phyloP scores from a whole-genome alignment of 208 protist species.

The Crithidia expoeki region DNA sequence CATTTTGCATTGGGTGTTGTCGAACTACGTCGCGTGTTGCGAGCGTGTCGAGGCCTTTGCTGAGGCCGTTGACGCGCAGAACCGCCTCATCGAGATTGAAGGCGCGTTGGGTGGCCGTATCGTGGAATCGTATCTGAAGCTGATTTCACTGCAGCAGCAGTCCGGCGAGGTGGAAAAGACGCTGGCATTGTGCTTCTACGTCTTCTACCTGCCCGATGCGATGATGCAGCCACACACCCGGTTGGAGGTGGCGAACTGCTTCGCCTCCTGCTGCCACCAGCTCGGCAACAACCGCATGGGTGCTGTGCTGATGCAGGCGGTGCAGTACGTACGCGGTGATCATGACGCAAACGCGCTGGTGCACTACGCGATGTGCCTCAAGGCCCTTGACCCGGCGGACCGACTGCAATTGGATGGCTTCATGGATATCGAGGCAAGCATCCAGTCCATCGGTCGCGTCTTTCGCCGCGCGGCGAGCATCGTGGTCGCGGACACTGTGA shows the following conservation, averaged over 20 bases:
- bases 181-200: conserved; percentile 63
- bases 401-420: conserved; percentile 34
- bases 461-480: conserved; percentile 50
- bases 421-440: conserved; percentile 38
- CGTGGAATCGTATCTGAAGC: conserved; percentile 57
- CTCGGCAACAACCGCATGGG: conserved; percentile 62
- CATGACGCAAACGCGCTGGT: conserved; percentile 44
- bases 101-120: conserved; percentile 42
- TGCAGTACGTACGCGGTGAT: conserved; percentile 49
- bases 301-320: conserved; percentile 51
- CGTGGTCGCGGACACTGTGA: conserved; percentile 43
- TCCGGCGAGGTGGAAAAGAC: conserved; percentile 49
- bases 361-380: conserved; percentile 42
- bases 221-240: conserved; percentile 45
- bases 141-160: conserved; percentile 50
- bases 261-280: conserved; percentile 62
- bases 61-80: conserved; percentile 55
- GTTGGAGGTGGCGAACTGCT: conserved; percentile 56
- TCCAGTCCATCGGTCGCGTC: conserved; percentile 33
- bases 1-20: conserved; percentile 62
- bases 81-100: conserved; percentile 63
- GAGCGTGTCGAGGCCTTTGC: conserved; percentile 53
- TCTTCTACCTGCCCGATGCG: conserved; percentile 70
- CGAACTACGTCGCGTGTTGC: conserved; percentile 72
- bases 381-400: conserved; percentile 31